Conservation (phyloP, 768 basidiomycete genomes). For the Lactarius quietus region DNA sequence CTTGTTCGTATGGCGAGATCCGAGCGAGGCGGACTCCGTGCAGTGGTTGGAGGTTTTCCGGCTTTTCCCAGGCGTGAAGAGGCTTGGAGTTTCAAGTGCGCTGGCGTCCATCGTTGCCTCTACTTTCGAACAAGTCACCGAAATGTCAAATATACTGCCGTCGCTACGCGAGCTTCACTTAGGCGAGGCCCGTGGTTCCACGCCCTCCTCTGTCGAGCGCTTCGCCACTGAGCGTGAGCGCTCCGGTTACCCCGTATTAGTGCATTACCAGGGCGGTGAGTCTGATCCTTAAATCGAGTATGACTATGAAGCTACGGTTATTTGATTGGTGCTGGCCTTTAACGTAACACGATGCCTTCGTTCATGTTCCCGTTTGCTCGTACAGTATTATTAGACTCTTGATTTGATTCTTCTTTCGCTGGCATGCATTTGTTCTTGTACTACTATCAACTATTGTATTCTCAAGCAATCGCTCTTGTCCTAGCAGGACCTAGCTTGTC, state of each 20-base stretch:
- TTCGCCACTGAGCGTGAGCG: neutral
- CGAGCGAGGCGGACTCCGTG: neutral
- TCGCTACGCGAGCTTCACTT: neutral
- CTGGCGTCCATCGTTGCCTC: neutral
- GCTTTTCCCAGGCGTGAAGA: neutral
- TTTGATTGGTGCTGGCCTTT: no score
- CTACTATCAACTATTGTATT: neutral
- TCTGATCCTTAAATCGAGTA: neutral
- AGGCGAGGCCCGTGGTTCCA: neutral
- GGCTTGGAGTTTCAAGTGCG: neutral
- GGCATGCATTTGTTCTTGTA: neutral
- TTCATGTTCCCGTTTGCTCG: neutral
- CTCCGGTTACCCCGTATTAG: neutral
- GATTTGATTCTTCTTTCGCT: neutral
- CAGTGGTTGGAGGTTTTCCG: slow-evolving; percentile 9
- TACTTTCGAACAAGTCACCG: neutral
- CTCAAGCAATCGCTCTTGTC: neutral
- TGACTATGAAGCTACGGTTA: neutral
- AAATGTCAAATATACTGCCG: neutral
- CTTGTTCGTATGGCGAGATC: neutral
- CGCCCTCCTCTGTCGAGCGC: neutral
- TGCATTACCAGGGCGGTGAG: neutral
- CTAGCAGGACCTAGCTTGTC: no score
- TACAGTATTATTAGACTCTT: neutral
- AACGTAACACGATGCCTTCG: neutral